phyloP scores from a whole-genome alignment of 148 eudicot species.

The Rhododendron williamsianum region DNA sequence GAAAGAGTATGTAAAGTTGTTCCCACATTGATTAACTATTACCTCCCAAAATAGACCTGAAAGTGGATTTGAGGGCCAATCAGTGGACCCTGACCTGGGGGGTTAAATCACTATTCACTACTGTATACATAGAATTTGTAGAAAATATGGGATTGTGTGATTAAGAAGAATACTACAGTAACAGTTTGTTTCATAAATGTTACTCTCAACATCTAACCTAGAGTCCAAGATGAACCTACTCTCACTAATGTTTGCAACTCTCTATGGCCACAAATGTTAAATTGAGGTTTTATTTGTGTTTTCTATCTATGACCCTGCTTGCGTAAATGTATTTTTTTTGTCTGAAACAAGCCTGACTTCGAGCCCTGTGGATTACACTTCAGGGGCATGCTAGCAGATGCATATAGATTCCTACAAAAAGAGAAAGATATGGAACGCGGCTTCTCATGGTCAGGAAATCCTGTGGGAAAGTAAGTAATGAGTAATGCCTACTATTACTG shows the following conservation, averaged over 20 bases:
- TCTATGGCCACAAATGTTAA: background rate
- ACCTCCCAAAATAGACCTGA: background rate
- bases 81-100: background rate
- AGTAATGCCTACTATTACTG: constrained; percentile 13
- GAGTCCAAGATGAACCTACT: background rate
- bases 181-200: background rate
- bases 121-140: background rate
- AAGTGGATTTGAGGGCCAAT: background rate
- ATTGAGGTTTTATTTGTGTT: background rate
- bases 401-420: constrained; percentile 74
- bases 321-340: background rate
- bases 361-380: background rate
- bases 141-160: background rate
- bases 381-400: constrained; percentile 87
- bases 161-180: background rate
- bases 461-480: constrained; percentile 74
- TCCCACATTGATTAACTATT: background rate
- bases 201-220: background rate
- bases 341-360: background rate
- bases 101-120: background rate
- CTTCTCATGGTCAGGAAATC: constrained; percentile 98
- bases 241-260: background rate
- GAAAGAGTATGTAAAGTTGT: constrained; percentile 57
- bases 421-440: constrained; percentile 86
- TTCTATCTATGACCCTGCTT: background rate